Evolutionary conservation across 2,329 filamentous ascomycete species (phyloP).

Genomic region (Colletotrichum sp.): DNA sequence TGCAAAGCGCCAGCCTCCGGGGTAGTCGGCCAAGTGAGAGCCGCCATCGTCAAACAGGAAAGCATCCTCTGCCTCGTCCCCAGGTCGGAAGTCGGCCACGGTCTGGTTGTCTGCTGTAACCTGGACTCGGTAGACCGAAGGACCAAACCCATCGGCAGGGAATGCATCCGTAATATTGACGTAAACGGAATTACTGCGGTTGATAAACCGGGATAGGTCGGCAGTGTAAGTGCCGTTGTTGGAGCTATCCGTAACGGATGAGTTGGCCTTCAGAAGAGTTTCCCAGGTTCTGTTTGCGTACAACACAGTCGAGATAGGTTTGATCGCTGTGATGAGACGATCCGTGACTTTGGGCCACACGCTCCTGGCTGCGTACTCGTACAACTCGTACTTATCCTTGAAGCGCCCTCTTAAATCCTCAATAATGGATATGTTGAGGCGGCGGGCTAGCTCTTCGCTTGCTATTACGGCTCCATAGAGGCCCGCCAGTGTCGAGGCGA

Average conservation of each 20-base stretch:
- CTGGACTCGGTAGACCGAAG: background rate
- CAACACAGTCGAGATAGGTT: background rate
- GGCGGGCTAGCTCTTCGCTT: background rate
- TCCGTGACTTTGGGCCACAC: background rate
- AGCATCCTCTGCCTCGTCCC: background rate
- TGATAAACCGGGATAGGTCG: background rate
- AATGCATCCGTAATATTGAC: background rate
- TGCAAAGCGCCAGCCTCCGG: conserved; percentile 1
- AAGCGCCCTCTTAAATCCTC: background rate
- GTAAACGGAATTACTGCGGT: background rate
- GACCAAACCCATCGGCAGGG: background rate
- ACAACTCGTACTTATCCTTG: background rate
- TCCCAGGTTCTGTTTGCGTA: background rate
- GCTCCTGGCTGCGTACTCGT: background rate
- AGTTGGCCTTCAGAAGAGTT: background rate
- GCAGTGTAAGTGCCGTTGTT: background rate
- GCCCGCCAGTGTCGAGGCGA: background rate
- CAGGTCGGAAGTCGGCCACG: background rate
- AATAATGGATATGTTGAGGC: background rate
- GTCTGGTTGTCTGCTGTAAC: background rate
- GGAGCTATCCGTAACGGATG: background rate
- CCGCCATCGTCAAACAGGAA: background rate
- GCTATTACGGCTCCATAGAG: background rate
- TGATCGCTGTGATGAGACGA: background rate
- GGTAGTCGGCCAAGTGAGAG: background rate